Evolutionary conservation across 768 basidiomycete genomes (phyloP).

Genomic region (Naganishia vishniacii): DNA sequence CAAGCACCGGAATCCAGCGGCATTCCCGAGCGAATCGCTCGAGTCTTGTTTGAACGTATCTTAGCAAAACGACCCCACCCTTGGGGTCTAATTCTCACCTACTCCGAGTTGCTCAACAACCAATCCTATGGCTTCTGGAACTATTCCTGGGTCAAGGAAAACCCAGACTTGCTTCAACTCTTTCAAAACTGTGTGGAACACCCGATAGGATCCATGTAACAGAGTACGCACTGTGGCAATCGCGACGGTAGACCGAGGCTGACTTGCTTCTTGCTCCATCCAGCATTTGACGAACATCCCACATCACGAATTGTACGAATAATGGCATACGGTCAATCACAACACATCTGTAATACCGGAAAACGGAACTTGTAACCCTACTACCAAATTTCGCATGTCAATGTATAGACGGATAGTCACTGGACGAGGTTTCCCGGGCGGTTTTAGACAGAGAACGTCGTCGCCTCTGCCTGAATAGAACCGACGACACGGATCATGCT

Average conservation of each 20-base stretch:
- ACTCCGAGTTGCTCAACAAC: slow-evolving; percentile 86
- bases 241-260: neutral
- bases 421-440: neutral
- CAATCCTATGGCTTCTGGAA: slow-evolving; percentile 47
- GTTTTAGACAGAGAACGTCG: neutral
- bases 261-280: neutral
- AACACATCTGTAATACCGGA: slow-evolving; percentile 20
- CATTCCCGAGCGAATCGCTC: slow-evolving; percentile 57
- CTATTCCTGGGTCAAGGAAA: slow-evolving; percentile 41
- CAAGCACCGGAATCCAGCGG: slow-evolving; percentile 29
- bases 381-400: slow-evolving; percentile 1
- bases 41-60: slow-evolving; percentile 83
- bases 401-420: neutral
- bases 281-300: slow-evolving; percentile 6
- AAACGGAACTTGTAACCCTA: neutral
- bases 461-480: too few species aligned
- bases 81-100: slow-evolving; percentile 88
- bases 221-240: too few species aligned
- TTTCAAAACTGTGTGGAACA: slow-evolving; percentile 24
- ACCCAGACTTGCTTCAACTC: slow-evolving; percentile 38
- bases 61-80: slow-evolving; percentile 92
- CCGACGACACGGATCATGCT: too few species aligned
- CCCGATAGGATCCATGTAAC: slow-evolving; percentile 17
- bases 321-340: slow-evolving; percentile 1
- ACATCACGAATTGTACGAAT: slow-evolving; percentile 18